A percentile compares a stretch with the other conserved stretches of the same genome.
Evolutionary conservation across 495 filamentous ascomycete species (phyloP).

Genomic region (Aspergillus hancockii): DNA sequence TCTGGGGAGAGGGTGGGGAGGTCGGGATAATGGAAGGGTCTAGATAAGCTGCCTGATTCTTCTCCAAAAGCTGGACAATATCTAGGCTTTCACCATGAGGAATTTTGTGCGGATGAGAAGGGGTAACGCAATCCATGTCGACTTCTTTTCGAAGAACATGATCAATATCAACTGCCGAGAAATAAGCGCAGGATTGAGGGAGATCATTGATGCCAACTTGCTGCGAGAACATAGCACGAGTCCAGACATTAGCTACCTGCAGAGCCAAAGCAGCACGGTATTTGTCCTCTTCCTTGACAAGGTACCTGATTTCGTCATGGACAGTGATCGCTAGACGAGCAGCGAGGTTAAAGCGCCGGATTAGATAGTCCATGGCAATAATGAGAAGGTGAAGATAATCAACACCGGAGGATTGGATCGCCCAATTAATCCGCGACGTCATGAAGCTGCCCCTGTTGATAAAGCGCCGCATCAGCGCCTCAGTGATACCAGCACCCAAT

Average conservation of each 20-base stretch:
- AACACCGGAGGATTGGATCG: slow-evolving; percentile 94
- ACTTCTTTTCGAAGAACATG: slow-evolving; percentile 94
- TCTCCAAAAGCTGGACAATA: slow-evolving; percentile 71
- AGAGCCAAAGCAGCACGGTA: slow-evolving; percentile 89
- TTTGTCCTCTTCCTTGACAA: slow-evolving; percentile 81
- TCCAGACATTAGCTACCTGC: slow-evolving; percentile 95
- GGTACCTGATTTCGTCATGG: slow-evolving; percentile 95
- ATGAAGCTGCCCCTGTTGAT: slow-evolving; percentile 91
- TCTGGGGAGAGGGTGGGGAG: slow-evolving; percentile 52
- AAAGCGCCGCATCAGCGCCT: slow-evolving; percentile 84
- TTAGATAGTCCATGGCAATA: slow-evolving; percentile 91
- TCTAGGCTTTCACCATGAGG: slow-evolving; percentile 83
- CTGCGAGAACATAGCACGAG: slow-evolving; percentile 92
- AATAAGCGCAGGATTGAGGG: slow-evolving; percentile 91
- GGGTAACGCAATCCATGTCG: slow-evolving; percentile 94
- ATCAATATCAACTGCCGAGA: slow-evolving; percentile 94
- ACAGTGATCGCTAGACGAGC: slow-evolving; percentile 91
- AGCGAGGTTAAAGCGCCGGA: slow-evolving; percentile 78
- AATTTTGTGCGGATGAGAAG: slow-evolving; percentile 77
- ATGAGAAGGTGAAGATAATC: slow-evolving; percentile 97
- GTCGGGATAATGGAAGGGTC: slow-evolving; percentile 61
- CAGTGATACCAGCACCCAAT: slow-evolving; percentile 94
- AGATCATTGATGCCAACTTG: slow-evolving; percentile 96
- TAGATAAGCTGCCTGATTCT: slow-evolving; percentile 62
- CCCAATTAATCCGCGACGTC: slow-evolving; percentile 98